Base-by-base conservation (phyloP, 2,329 filamentous ascomycete species). In the Cladosporium austrohemisphaericum region DNA sequence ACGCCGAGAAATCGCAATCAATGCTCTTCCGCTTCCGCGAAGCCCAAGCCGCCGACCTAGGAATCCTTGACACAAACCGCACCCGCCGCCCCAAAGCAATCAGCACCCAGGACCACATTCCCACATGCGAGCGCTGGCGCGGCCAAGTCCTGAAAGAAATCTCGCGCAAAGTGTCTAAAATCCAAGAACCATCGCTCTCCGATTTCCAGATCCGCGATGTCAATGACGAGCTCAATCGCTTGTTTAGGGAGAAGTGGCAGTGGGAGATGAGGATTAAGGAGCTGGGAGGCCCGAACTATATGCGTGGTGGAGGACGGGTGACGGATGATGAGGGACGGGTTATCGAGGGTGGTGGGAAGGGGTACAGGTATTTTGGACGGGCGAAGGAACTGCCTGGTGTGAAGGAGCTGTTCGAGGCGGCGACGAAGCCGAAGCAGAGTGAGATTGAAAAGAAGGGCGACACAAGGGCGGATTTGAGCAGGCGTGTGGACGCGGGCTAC, bases 11-110 rank as follows among this genome's bases (percentile, higher is more conserved):
- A 72, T 92, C 93, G 64, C 93, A 98, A 77, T 96, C 91, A 40
- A 98, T 98, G 92, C 92, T 98, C 71, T 98, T 96, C 76, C 92
- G 93, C 78, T 98, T 98, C 78, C 89, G 93, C 69, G 93, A 95
- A 65, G 88, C 92, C 62, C 93, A 97, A 80, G 92, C 92, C 58
- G 89, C 90, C 57, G 91, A 96, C 73, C 80, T 96, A 40, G 92
- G 92, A 65, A 96, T 97, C 70, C 88, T 98, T 71, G 92, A 97
- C 75, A 86, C 86, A 22, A 87, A 89, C 52, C 88, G 91, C 54
- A 86, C 89, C 7, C 88, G 91, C 9, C 89, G 93, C 2, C 93
- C 93, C 45, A 94, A 92, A 71, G 80, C 85, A 56, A 96, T 97
- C 68, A 94, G 89, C 37, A 83, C 89, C 60, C 84, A 96, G 59